Conservation (phyloP, 768 basidiomycete species). For the Neoboletus magnificus region DNA sequence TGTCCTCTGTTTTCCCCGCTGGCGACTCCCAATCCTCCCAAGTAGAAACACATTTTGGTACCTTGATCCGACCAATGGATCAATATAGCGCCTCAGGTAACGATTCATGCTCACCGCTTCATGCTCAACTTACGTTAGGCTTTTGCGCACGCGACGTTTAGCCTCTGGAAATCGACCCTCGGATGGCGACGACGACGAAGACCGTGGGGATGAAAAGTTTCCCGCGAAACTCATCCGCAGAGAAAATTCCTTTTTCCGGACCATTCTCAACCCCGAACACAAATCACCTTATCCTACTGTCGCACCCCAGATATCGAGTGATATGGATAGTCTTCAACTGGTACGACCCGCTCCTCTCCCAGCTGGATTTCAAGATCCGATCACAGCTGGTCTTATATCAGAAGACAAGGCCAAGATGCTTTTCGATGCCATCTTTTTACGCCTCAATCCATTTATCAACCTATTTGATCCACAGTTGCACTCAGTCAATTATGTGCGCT, state of each 20-base stretch:
- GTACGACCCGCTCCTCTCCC: slow-evolving; percentile 36
- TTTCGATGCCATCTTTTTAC: slow-evolving; percentile 76
- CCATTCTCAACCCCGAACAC: slow-evolving; percentile 71
- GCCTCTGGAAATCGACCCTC: slow-evolving; percentile 26
- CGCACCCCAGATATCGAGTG: slow-evolving; percentile 30
- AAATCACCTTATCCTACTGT: slow-evolving; percentile 37
- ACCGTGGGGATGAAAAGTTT: slow-evolving; percentile 64
- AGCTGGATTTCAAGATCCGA: slow-evolving; percentile 56
- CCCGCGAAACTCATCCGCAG: slow-evolving; percentile 71
- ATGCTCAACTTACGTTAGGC: slow-evolving; percentile 1
- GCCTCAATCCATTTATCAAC: slow-evolving; percentile 86
- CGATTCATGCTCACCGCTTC: not conserved
- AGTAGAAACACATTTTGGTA: slow-evolving; percentile 27
- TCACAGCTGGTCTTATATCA: slow-evolving; percentile 65
- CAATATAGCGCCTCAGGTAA: slow-evolving; percentile 30
- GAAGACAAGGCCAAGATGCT: slow-evolving; percentile 68
- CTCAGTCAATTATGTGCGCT: slow-evolving; percentile 74
- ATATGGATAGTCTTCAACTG: slow-evolving; percentile 36
- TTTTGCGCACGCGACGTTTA: slow-evolving; percentile 9
- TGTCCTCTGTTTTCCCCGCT: slow-evolving; percentile 33
- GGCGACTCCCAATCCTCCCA: slow-evolving; percentile 30
- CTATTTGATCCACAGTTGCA: slow-evolving; percentile 87
- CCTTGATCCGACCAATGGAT: slow-evolving; percentile 30
- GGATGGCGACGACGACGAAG: slow-evolving; percentile 60
- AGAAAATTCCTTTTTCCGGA: slow-evolving; percentile 82